Evolutionary conservation across 2,329 filamentous ascomycete species (phyloP), one percentile per base, ranked within the genome.

Genomic region (Epichloe brachyelytri): DNA sequence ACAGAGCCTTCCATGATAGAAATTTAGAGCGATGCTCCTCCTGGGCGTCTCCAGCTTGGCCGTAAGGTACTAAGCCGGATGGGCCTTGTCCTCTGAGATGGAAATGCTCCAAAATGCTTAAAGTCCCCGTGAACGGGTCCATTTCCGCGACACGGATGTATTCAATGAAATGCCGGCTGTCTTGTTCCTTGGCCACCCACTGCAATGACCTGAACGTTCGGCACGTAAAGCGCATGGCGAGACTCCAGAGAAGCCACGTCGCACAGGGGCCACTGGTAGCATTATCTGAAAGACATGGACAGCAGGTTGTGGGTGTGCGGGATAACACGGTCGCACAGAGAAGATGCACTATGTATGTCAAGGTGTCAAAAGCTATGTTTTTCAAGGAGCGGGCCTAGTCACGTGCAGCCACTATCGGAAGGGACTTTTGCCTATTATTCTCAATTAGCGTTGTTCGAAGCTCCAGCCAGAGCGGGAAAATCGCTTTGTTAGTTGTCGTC

Each of bases 1-100:
- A 22, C 45, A 59, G 51, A 53, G 56, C 57, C 46, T 69, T 70
- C 63, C 65, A 69, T n/a, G 56, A 54, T 26, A 71, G 60, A 38
- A 69, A 61, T 1, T 34, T 48, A 15, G 60, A 56, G 36, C 68
- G 68, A 41, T 67, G 57, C 45, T 58, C 50, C 46, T 70, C 66
- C 51, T 69, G 67, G 19, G 58, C 53, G 11, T 54, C 52, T 33
- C 65, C 58, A 43, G 64, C 67, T 12, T 53, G 51, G 37, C 65
- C 60, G 56, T 69, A 69, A 14, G 57, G 51, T 7, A 63, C 57
- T 43, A 67, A 57, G 33, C 56, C 55, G 15, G 49, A 54, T 11
- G 50, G 51, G 14, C 47, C 54, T 17, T 60, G 46, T 7, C 55
- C 56, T 12, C 49, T 48, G 26, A 69, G 58, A 48, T 69, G 66